Evolutionary conservation across 805 yeast species (phyloP).

Genomic region (Teunomyces funiuensis): DNA sequence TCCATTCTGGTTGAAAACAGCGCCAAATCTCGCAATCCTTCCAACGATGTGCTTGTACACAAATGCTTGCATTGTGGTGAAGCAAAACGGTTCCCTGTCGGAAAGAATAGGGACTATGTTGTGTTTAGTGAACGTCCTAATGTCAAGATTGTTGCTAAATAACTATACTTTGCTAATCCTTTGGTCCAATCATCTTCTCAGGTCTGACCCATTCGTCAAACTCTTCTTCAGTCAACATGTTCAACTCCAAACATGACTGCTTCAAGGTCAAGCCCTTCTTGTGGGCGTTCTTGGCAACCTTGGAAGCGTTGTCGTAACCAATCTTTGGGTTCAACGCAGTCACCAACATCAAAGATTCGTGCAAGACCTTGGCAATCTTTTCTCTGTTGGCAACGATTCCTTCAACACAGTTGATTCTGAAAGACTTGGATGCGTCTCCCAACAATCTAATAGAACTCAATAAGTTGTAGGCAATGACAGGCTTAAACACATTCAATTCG

Average conservation of each 20-base stretch:
- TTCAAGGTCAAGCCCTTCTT: conserved; percentile 41
- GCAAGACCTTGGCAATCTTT: conserved; percentile 35
- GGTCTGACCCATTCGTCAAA: conserved; percentile 42
- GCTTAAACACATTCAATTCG: conserved; percentile 42
- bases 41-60: conserved; percentile 49
- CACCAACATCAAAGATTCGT: conserved; percentile 42
- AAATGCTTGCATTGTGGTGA: conserved; percentile 54
- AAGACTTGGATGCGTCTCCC: conserved; percentile 34
- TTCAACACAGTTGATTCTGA: conserved; percentile 38
- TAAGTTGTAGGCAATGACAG: conserved; percentile 39
- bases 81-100: conserved; percentile 61
- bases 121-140: conserved; percentile 43
- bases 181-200: conserved; percentile 41
- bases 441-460: conserved; percentile 35
- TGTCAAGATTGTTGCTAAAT: conserved; percentile 1
- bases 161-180: conserved; percentile 19
- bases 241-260: conserved; percentile 37
- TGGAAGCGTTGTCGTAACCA: conserved; percentile 40
- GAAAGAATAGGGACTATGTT: conserved; percentile 48
- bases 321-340: conserved; percentile 42
- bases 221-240: conserved; percentile 32
- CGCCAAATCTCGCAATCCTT: conserved; percentile 29
- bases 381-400: conserved; percentile 38
- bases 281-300: conserved; percentile 43
- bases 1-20: conserved; percentile 40